Percentiles rank a stretch among this genome's conserved stretches.
Conservation (phyloP, 1,284 basidiomycete species). For the Sutorius eximius region DNA sequence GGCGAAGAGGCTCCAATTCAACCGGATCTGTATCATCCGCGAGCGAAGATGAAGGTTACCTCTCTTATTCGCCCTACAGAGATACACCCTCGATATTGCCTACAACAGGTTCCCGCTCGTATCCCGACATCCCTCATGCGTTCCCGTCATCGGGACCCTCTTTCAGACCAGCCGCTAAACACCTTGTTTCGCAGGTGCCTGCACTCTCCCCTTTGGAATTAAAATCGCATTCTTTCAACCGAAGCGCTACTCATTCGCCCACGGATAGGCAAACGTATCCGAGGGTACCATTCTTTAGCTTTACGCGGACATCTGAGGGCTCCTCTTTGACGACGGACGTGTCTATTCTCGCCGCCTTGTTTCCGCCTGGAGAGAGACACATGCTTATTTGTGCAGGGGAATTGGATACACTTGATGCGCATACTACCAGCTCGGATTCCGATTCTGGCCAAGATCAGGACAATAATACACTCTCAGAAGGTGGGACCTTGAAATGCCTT, state of each 20-base stretch:
- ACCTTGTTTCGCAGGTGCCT: slow-evolving; percentile 30
- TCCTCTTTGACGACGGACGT: slow-evolving; percentile 70
- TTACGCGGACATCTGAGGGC: slow-evolving; percentile 73
- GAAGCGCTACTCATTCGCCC: slow-evolving; percentile 9
- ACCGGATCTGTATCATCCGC: slow-evolving; percentile 31
- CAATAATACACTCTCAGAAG: slow-evolving; percentile 31
- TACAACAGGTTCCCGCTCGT: slow-evolving; percentile 41
- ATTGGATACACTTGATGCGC: slow-evolving; percentile 55
- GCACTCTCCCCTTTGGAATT: slow-evolving; percentile 25
- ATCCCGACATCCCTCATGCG: slow-evolving; percentile 40
- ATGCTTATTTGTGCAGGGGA: slow-evolving; percentile 73
- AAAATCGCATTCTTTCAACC: slow-evolving; percentile 7
- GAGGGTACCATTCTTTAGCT: slow-evolving; percentile 67
- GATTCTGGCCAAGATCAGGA: slow-evolving; percentile 39
- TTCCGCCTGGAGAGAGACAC: slow-evolving; percentile 64
- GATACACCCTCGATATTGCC: slow-evolving; percentile 38
- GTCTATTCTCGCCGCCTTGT: slow-evolving; percentile 58
- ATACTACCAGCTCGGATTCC: slow-evolving; percentile 28
- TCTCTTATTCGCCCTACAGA: slow-evolving; percentile 51
- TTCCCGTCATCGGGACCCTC: slow-evolving; percentile 26
- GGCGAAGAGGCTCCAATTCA: slow-evolving; percentile 25
- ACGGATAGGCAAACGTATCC: slow-evolving; percentile 17
- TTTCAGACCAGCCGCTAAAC: slow-evolving; percentile 39
- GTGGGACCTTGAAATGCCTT: slow-evolving; percentile 55
- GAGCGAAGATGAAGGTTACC: slow-evolving; percentile 51